Base-by-base conservation (phyloP, 2,329 filamentous ascomycete species). In the Cercospora canescens region DNA sequence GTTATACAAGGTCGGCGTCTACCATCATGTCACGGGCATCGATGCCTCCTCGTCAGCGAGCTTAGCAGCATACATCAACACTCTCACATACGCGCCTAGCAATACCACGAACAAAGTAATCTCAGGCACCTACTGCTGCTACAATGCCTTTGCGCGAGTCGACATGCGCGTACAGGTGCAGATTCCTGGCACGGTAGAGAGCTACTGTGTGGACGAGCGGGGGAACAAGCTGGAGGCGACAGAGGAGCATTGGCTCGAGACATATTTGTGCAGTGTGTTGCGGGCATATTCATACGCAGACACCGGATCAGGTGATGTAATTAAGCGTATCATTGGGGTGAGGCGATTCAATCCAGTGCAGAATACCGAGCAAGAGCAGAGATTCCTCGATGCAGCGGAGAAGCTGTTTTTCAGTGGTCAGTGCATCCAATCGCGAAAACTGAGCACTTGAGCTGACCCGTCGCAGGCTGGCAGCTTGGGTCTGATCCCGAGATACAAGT, bases 151-250 rank as follows among this genome's bases (percentile, higher is more conserved):
- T 80, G 98, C 95, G 5, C 88, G 96, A 70, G 86, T 98, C 61
- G 95, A 99, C 76, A 99, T 99, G 95, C 93, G 95, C 67, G 94
- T 99, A 12, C 94, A 98, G 76, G 94, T 99, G 66, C 94, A 94
- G 70, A 98, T 99, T 70, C 95, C 95, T 18, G 95, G 95, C 67
- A 95, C 92, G 9, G 93, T 99, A 60, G 94, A 99, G 79, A 96
- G 93, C 80, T 98, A 97, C 79, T 98, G 94, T 79, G 91, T 99
- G 65, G 94, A 99, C 79, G 95, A 99, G 81, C 89, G 94, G 74
- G 95, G 95, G 71, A 94, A 97, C 78, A 97, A 96, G 83, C 88
- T 93, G 71, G 91, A 95, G 71, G 92, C 94, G 14, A 94, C 94
- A 0, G 95, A 99, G 70, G 92, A 94, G 34, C 85, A 99, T 41